Evolutionary conservation across 2,329 filamentous ascomycete genomes (phyloP).

Genomic region (Talaromyces sp.): DNA sequence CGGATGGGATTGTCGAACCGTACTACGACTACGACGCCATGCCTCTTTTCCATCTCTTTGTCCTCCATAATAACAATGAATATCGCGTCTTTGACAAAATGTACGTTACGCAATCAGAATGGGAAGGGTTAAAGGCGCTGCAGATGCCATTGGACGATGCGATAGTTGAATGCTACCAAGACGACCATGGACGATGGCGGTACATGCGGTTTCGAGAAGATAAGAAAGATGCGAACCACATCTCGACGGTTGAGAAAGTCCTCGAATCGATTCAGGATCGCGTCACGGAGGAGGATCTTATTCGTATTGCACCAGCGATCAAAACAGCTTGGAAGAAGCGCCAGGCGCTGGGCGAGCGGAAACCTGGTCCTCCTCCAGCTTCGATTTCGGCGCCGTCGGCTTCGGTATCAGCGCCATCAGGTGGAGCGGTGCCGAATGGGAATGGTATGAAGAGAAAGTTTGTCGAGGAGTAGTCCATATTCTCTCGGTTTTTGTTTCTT

Average conservation of each 20-base stretch:
- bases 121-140: constrained; percentile 74
- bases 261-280: constrained; percentile 84
- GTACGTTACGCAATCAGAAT: constrained; percentile 70
- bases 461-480: constrained; percentile 31
- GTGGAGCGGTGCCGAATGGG: constrained; percentile 26
- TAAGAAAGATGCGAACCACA: constrained; percentile 87
- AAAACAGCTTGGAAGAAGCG: constrained; percentile 75
- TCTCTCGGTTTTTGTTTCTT: constrained; percentile 2
- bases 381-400: constrained; percentile 20
- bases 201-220: constrained; percentile 89
- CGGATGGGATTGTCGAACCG: constrained; percentile 61
- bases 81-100: constrained; percentile 68
- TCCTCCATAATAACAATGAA: constrained; percentile 61
- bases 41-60: constrained; percentile 69
- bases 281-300: constrained; percentile 77
- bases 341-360: constrained; percentile 34
- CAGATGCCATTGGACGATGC: constrained; percentile 75
- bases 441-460: constrained; percentile 43
- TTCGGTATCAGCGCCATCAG: constrained; percentile 20
- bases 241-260: constrained; percentile 77
- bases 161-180: constrained; percentile 86
- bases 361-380: constrained; percentile 21
- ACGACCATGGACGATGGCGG: constrained; percentile 72
- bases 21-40: constrained; percentile 76
- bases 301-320: constrained; percentile 66